Base-by-base conservation (phyloP, 495 filamentous ascomycete genomes). In the Trichocladium uniseriatum region DNA sequence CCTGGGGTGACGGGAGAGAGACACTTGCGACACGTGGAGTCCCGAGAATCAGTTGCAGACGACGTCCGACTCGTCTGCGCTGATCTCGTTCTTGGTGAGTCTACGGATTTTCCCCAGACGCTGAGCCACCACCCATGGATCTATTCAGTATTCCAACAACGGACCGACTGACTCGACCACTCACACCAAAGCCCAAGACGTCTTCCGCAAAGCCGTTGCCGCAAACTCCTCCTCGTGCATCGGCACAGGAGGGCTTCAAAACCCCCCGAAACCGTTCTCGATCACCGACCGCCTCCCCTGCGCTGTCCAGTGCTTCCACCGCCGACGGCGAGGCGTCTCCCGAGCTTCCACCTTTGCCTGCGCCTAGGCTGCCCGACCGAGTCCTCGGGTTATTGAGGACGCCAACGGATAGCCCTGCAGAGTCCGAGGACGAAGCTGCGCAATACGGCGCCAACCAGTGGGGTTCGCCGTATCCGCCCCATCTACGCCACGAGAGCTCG, bases 391-490 rank as follows among this genome's bases (percentile, higher is more conserved):
- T 72, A 52, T 59, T 76, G 61, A 70, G 68, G 58, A 76, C 76
- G 8, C 74, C 75, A 18, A 69, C 75, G n/a, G 53, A 59, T 41
- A 63, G 37, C 27, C 43, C 57, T 43, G 59, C 52, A 28, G 49
- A 24, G 15, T 16, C 24, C 29, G 21, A 45, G 38, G 48, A 56
- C 22, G 60, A 48, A 14, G 55, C 51, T 40, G 32, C 52, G 13
- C 53, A 59, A 51, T 81, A 80, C 65, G 82, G 79, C 52, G 81
- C 80, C 27, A 80, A 80, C 19, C 79, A 76, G 57, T 87, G 83
- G 83, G 84, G 84, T 10, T 88, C 84, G 11, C 83, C 84, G 46
- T 87, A 87, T 67, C 79, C 76, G 31, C 68, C 71, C 43, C 73
- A 67, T 20, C 66, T 70, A 60, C 78, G 65, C 57, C 68, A 54